A percentile compares a stretch with the other conserved stretches of the same genome.
Evolutionary conservation across 768 basidiomycete genomes (phyloP).

Genomic region (Trametes gibbosa): DNA sequence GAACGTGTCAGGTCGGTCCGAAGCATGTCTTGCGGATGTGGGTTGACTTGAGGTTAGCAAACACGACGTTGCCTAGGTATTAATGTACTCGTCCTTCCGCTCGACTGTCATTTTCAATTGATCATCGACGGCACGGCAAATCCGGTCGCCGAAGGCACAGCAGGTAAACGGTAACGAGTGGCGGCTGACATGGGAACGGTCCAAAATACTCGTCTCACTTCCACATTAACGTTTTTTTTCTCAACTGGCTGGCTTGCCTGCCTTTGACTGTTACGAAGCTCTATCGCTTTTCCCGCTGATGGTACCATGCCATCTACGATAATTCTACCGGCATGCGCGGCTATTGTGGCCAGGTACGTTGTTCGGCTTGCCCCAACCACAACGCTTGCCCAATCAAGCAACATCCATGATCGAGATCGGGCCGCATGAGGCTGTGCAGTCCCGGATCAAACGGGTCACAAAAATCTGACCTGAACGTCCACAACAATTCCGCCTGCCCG

Average conservation of each 20-base stretch:
- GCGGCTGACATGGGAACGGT: background rate
- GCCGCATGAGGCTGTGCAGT: constrained; percentile 5
- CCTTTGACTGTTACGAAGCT: no score
- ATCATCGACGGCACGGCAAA: background rate
- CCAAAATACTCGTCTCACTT: background rate
- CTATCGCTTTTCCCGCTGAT: background rate
- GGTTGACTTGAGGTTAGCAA: background rate
- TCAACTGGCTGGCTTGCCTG: no score
- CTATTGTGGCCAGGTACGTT: constrained; percentile 5
- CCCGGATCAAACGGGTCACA: background rate
- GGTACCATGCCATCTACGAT: background rate
- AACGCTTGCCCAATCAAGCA: constrained; percentile 2
- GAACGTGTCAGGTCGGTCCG: background rate
- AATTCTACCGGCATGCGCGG: background rate
- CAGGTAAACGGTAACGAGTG: background rate
- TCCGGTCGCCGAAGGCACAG: background rate
- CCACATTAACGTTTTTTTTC: background rate
- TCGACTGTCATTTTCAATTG: background rate
- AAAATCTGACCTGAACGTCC: background rate
- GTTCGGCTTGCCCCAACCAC: background rate
- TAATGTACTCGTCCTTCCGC: background rate
- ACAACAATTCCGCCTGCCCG: background rate
- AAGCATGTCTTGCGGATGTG: background rate
- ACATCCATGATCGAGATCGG: background rate
- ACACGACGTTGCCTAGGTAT: background rate